Percentiles rank a stretch among this genome's conserved stretches.
Evolutionary conservation across 2,329 filamentous ascomycete species (phyloP).

Genomic region (Xylaria sp.): DNA sequence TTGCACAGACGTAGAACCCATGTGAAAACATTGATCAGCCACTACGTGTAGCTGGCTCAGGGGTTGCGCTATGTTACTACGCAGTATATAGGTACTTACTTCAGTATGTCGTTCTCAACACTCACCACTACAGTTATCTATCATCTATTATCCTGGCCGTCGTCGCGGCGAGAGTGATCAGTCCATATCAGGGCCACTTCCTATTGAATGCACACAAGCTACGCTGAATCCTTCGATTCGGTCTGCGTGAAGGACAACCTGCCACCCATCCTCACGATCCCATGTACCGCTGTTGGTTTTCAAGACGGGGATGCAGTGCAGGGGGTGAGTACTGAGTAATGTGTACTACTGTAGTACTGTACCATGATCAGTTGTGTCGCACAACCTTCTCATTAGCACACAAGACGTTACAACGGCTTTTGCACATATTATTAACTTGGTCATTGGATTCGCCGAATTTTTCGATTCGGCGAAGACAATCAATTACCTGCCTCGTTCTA

Average conservation of each 20-base stretch:
- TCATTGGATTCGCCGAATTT: conserved; percentile 23
- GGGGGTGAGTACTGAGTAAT: neutral
- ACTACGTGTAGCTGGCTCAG: too few species aligned
- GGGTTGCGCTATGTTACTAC: neutral
- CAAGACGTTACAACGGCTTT: conserved; percentile 25
- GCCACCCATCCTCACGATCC: conserved; percentile 4
- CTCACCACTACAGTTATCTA: too few species aligned
- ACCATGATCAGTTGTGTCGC: conserved; percentile 19
- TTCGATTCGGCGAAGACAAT: neutral
- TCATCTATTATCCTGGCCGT: neutral
- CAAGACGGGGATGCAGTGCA: conserved; percentile 1
- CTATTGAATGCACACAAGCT: neutral
- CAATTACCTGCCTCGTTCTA: conserved; percentile 9
- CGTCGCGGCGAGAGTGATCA: neutral
- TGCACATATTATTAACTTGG: neutral
- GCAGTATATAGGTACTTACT: too few species aligned
- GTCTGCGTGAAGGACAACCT: conserved; percentile 4
- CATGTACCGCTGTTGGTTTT: neutral
- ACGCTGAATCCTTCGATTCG: neutral
- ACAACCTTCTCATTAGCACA: conserved; percentile 18
- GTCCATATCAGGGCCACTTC: neutral
- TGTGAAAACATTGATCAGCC: neutral
- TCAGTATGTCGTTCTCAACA: neutral
- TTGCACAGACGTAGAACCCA: neutral
- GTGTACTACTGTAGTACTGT: too few species aligned